Percentiles rank a stretch among this genome's conserved stretches.
phyloP scores from a whole-genome alignment of 1,284 basidiomycete genomes.

The Trametes sp. region DNA sequence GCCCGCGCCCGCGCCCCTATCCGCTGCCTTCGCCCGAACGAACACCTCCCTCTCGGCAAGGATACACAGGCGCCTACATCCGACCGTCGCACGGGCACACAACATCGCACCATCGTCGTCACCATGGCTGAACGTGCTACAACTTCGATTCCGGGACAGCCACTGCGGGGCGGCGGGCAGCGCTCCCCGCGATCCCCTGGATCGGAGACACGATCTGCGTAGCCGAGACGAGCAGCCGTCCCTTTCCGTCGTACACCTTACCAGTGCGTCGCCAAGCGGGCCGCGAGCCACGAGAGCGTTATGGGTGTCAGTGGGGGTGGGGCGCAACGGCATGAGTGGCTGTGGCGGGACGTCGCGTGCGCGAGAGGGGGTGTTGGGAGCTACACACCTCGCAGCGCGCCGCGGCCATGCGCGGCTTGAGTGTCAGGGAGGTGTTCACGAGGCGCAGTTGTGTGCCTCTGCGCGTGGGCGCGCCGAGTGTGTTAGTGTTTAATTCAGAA shows the following conservation, averaged over 20 bases:
- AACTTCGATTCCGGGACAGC: not conserved
- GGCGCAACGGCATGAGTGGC: not conserved
- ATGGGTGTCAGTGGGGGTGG: not conserved
- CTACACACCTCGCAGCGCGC: conserved; percentile 38
- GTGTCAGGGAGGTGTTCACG: conserved; percentile 35
- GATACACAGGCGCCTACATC: not conserved
- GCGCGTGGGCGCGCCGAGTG: not conserved
- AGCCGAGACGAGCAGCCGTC: conserved; percentile 35
- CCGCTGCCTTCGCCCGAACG: no score
- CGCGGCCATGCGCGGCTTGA: conserved; percentile 29
- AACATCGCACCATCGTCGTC: no score
- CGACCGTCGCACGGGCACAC: not conserved
- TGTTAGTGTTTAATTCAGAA: not conserved
- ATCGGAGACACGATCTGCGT: conserved; percentile 37
- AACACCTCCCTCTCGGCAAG: no score
- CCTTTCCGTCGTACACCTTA: conserved; percentile 39
- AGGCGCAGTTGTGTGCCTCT: conserved; percentile 37
- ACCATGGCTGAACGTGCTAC: not conserved
- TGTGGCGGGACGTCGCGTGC: not conserved
- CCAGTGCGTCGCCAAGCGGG: not conserved
- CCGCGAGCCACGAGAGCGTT: not conserved
- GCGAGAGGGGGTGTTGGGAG: no score
- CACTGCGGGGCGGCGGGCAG: not conserved
- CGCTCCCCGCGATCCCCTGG: not conserved
- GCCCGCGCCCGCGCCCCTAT: no score